These are phyloP conservation scores for Globisporangium iwayamae DNA, from an alignment of 352 stramenopile genomes.

Conservation along the genomic window DNA sequence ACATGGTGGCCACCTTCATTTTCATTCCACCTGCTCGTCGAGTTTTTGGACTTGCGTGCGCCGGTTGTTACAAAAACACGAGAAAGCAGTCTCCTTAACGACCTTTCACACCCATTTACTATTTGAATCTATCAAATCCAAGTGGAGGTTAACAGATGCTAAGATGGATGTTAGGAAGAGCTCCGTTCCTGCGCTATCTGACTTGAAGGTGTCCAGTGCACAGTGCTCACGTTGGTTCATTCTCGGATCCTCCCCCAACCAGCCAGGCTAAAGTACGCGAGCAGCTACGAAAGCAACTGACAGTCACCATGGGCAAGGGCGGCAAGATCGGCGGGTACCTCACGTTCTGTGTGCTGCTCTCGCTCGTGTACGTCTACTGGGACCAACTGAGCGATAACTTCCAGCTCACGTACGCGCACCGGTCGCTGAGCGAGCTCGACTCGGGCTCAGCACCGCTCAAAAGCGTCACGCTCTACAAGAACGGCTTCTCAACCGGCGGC, in stretches of 20 bases:
- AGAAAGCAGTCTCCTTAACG: background rate
- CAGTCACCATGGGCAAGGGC: constrained; percentile 44
- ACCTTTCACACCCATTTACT: background rate
- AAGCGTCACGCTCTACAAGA: constrained; percentile 74
- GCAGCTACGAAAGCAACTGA: background rate
- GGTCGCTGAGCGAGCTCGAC: constrained; percentile 38
- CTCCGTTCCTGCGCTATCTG: constrained; percentile 1
- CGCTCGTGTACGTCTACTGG: constrained; percentile 52
- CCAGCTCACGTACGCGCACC: constrained; percentile 59
- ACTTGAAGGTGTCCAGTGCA: constrained; percentile 12
- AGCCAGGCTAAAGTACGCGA: background rate
- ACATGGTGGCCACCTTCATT: background rate
- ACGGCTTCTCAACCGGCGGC: constrained; percentile 73
- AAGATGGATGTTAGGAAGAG: background rate
- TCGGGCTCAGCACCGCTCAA: constrained; percentile 35
- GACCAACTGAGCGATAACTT: constrained; percentile 55
- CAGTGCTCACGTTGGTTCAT: constrained; percentile 1
- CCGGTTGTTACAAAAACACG: constrained; percentile 6
- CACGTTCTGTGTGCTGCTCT: constrained; percentile 34
- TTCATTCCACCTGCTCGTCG: background rate
- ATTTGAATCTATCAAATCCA: background rate
- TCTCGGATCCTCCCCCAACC: constrained; percentile 1
- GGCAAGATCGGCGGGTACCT: constrained; percentile 36
- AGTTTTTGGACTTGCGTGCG: background rate
- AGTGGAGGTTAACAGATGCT: background rate